These are phyloP conservation scores for Fusarium dlaminii DNA, from an alignment of 2,329 filamentous ascomycete species.

Conservation along the genomic window DNA sequence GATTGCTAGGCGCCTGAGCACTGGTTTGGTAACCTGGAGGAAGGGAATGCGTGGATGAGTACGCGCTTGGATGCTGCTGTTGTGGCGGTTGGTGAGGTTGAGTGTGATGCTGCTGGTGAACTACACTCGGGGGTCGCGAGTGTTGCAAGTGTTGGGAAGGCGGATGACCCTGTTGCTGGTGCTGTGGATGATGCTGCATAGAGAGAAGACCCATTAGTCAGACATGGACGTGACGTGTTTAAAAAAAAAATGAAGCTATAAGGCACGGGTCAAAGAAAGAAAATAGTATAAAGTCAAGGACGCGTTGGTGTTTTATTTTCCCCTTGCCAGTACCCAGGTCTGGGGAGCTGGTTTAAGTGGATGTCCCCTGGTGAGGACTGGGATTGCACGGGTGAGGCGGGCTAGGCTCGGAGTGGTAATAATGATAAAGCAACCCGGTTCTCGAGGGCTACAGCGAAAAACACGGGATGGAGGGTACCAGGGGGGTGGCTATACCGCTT, in stretches of 20 bases:
- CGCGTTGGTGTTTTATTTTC: slow-evolving; percentile 62
- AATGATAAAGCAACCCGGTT: slow-evolving; percentile 52
- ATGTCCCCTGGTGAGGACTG: slow-evolving; percentile 56
- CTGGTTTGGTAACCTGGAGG: slow-evolving; percentile 75
- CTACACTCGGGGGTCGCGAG: slow-evolving; percentile 75
- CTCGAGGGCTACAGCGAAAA: slow-evolving; percentile 43
- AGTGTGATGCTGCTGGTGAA: slow-evolving; percentile 77
- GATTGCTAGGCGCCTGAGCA: slow-evolving; percentile 68
- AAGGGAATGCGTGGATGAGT: slow-evolving; percentile 72
- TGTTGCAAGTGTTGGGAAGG: slow-evolving; percentile 74
- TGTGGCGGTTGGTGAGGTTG: slow-evolving; percentile 71
- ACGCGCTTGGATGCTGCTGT: slow-evolving; percentile 71
- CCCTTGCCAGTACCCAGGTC: slow-evolving; percentile 58
- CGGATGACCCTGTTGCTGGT: slow-evolving; percentile 77
- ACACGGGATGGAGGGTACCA: slow-evolving; percentile 32
- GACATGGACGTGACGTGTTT: slow-evolving; percentile 45
- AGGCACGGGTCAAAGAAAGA: slow-evolving; percentile 45
- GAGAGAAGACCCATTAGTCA: slow-evolving; percentile 69
- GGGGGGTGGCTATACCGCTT: slow-evolving; percentile 46
- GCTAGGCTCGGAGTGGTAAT: slow-evolving; percentile 55
- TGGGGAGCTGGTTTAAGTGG: slow-evolving; percentile 53
- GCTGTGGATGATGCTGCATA: slow-evolving; percentile 81
- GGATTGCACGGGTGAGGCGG: slow-evolving; percentile 61
- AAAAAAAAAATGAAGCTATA: slow-evolving; percentile 44
- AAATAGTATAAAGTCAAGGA: slow-evolving; percentile 54